Conservation (phyloP, 192 early-diverging fungal genomes). For the Coemansia sp. region DNA sequence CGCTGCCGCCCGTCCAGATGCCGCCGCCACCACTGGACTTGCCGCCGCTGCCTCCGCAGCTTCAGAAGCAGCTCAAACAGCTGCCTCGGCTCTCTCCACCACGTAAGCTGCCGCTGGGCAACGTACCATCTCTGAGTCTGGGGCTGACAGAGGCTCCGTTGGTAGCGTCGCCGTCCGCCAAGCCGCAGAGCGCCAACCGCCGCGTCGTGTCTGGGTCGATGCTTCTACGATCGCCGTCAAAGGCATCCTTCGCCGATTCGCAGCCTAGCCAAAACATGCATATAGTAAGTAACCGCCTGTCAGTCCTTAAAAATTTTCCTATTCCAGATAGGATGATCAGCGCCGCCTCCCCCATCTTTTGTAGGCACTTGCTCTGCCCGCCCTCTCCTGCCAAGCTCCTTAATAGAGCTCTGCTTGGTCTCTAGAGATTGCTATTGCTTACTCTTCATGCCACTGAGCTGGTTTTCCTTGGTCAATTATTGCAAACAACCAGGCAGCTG, state of each 20-base stretch:
- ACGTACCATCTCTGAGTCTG: slow-evolving; percentile 38
- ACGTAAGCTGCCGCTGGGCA: slow-evolving; percentile 43
- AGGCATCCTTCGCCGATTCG: slow-evolving; percentile 41
- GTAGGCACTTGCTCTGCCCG: not conserved
- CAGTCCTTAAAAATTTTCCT: slow-evolving; percentile 3
- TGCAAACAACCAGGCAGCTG: not conserved
- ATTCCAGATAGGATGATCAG: slow-evolving; percentile 1
- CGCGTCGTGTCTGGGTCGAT: slow-evolving; percentile 55
- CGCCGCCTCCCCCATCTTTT: not conserved
- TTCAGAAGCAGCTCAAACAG: slow-evolving; percentile 50
- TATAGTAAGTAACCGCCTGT: slow-evolving; percentile 34
- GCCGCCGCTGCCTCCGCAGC: slow-evolving; percentile 46
- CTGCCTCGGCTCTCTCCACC: slow-evolving; percentile 53
- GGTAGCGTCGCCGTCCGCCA: slow-evolving; percentile 30
- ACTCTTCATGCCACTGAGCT: not conserved
- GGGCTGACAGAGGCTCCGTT: slow-evolving; percentile 31
- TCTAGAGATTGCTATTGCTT: not conserved
- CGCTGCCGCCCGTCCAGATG: slow-evolving; percentile 37
- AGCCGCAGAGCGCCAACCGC: slow-evolving; percentile 43
- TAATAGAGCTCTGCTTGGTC: not conserved
- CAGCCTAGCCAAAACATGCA: slow-evolving; percentile 53
- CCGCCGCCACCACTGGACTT: slow-evolving; percentile 46
- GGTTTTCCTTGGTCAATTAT: not conserved
- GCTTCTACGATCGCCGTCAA: slow-evolving; percentile 54
- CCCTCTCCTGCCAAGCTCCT: not conserved